Percentiles rank a stretch among this genome's conserved stretches.
These are phyloP conservation scores for Infundibulicybe gibba DNA, from an alignment of 768 basidiomycete species.

Conservation along the genomic window DNA sequence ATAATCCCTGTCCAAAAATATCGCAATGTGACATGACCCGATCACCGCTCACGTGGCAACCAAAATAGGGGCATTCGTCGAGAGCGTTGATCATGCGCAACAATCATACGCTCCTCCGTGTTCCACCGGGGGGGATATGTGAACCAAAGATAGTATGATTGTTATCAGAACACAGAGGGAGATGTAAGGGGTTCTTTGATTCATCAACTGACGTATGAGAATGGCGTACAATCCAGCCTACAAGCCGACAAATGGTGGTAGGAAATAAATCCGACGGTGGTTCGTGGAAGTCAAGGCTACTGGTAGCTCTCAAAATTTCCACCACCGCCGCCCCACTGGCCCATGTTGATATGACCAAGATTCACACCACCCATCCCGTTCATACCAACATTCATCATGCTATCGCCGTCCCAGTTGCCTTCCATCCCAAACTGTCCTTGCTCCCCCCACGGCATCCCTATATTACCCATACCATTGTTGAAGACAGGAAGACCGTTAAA, in stretches of 20 bases:
- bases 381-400: conserved; percentile 33
- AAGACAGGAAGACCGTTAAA: conserved; percentile 19
- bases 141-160: too few relatives aligned
- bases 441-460: conserved; percentile 29
- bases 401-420: conserved; percentile 26
- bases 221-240: conserved; percentile 9
- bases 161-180: too few relatives aligned
- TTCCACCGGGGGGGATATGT: too few relatives aligned
- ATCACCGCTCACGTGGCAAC: not conserved
- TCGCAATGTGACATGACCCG: too few relatives aligned
- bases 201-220: too few relatives aligned
- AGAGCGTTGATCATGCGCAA: too few relatives aligned
- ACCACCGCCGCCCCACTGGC: conserved; percentile 19
- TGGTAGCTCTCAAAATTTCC: conserved; percentile 2
- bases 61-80: conserved; percentile 1
- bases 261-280: not conserved
- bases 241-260: not conserved
- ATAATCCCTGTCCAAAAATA: not conserved
- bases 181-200: too few relatives aligned
- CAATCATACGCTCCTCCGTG: too few relatives aligned
- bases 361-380: conserved; percentile 36
- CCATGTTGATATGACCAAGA: conserved; percentile 33
- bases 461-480: conserved; percentile 29
- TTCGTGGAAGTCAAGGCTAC: too few relatives aligned
- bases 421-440: conserved; percentile 27